phyloP scores from a whole-genome alignment of 2,329 filamentous ascomycete genomes.

The Teratosphaeria gauchensis region DNA sequence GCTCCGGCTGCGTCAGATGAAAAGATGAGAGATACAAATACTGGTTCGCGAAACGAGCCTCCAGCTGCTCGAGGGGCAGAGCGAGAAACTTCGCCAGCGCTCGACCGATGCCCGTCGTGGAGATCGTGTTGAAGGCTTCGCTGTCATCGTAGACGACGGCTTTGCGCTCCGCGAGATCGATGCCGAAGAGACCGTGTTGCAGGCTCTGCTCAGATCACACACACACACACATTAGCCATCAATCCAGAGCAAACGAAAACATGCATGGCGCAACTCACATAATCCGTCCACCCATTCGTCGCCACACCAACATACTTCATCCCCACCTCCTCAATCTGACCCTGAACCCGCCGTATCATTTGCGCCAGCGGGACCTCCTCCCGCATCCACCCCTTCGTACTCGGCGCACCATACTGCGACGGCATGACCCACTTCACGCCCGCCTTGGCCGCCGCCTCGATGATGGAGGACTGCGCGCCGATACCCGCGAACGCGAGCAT shows the following conservation, averaged over 20 bases:
- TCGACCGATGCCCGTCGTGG: constrained; percentile 22
- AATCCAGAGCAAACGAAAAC: background rate
- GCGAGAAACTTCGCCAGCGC: constrained; percentile 25
- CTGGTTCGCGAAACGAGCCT: background rate
- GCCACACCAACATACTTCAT: constrained; percentile 30
- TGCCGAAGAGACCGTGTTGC: constrained; percentile 28
- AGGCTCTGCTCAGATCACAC: background rate
- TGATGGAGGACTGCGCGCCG: too few species aligned
- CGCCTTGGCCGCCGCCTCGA: constrained; percentile 10
- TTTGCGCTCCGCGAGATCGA: constrained; percentile 11
- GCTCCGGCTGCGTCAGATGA: background rate
- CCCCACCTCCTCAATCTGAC: constrained; percentile 16
- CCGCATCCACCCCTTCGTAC: constrained; percentile 7
- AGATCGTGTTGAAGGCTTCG: constrained; percentile 25
- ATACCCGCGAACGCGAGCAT: constrained; percentile 7
- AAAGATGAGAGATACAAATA: background rate
- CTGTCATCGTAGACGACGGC: constrained; percentile 23
- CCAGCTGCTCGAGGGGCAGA: constrained; percentile 11
- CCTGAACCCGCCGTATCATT: background rate
- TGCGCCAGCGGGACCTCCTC: background rate
- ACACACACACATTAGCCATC: background rate
- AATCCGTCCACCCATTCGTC: constrained; percentile 22
- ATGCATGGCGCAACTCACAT: constrained; percentile 1
- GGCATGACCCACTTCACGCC: constrained; percentile 18
- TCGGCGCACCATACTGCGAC: background rate